Evolutionary conservation across 805 yeast genomes (phyloP).

Genomic region (Alloascoidea hylecoeti): DNA sequence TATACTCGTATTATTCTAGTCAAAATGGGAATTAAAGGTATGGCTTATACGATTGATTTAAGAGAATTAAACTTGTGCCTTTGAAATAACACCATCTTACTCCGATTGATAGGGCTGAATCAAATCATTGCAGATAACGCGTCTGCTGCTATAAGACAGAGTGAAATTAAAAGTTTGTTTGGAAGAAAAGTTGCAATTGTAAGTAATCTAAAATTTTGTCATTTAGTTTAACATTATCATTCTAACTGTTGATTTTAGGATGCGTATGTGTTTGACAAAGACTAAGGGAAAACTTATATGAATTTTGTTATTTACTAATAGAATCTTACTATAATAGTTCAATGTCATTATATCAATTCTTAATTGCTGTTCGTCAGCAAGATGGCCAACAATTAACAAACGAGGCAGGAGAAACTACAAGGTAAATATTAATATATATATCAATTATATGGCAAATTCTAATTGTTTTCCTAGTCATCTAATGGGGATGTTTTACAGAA

Average conservation of each 20-base stretch:
- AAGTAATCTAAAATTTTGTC: conserved; percentile 3
- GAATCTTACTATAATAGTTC: conserved; percentile 38
- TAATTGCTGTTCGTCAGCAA: conserved; percentile 91
- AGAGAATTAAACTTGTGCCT: too few species aligned
- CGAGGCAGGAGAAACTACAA: conserved; percentile 79
- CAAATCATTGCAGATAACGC: conserved; percentile 84
- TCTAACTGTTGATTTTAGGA: conserved; percentile 8
- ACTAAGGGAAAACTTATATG: too few species aligned
- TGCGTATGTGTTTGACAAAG: conserved; percentile 10
- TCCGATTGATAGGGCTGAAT: conserved; percentile 47
- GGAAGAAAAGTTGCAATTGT: conserved; percentile 96
- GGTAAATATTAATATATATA: conserved; percentile 4
- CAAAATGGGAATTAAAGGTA: conserved; percentile 37
- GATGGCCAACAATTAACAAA: conserved; percentile 90
- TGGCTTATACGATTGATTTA: too few species aligned
- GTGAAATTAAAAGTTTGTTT: conserved; percentile 73
- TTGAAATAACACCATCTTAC: too few species aligned
- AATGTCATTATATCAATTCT: conserved; percentile 91
- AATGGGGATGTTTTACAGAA: conserved; percentile 93
- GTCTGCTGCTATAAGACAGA: conserved; percentile 61
- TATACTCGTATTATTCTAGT: not conserved
- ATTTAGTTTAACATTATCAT: not conserved
- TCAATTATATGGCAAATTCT: conserved; percentile 7
- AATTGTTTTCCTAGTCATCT: conserved; percentile 51
- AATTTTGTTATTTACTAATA: not conserved